Evolutionary conservation across 805 yeast genomes (phyloP), one percentile per base, ranked within the genome.

Genomic region (Myxozyma monticola): DNA sequence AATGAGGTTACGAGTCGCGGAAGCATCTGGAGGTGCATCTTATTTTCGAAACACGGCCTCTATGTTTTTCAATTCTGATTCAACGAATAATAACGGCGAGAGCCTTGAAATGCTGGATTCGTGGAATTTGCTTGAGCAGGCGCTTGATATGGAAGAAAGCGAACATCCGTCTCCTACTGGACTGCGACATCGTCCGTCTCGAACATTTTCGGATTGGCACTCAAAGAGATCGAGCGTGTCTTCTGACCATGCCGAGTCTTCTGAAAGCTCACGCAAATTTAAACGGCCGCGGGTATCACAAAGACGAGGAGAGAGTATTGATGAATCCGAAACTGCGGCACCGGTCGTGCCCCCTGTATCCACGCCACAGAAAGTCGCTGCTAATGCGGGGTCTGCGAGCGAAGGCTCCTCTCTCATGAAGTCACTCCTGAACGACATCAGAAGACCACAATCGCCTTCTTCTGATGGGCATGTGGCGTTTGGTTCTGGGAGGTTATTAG

Each of bases 101-200:
- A 44, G 61, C 10, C 56, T 58, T 6, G 67, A 62, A 20, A 65
- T 62, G 47, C 43, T 37, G 4, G 60, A 61, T 38, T 65, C 68
- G 2, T 65, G 69, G 69, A 54, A 57, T 20, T 56, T 61, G 61
- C 57, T 64, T 15, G 69, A 62, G 40, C 57, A 49, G 42, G 68
- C 68, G 14, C 51, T 51, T 12, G 55, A 48, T 40, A 39, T 54
- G 8, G 42, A 54, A 18, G 62, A 48, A 39, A 25, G 49, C 36
- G 37, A 61, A 26, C 31, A 28, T 18, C 33, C 57, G 1, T 18
- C 42, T 24, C 34, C 28, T 26, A n/a, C 45, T 6, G 37, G 45
- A 2, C 17, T 25, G 2, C 33, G 31, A 5, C 48, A 45, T 17
- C 40, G 53, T 8, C 45, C 49, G 30, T 49, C 59, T 6, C 42